These are phyloP conservation scores for Saturnispora dispora DNA, from an alignment of 805 yeast species.

Conservation along the genomic window DNA sequence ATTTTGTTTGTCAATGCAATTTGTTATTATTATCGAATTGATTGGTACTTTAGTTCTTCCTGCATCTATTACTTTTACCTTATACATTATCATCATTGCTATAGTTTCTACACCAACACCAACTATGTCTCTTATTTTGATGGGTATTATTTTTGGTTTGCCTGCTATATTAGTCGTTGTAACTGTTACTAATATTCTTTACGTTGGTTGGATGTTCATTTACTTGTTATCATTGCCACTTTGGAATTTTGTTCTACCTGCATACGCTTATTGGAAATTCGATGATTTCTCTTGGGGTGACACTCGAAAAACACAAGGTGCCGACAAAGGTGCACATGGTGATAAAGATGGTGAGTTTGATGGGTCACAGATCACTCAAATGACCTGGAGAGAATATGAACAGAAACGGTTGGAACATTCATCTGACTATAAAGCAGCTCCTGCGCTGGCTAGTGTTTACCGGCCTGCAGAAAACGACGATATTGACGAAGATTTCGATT, in stretches of 20 bases:
- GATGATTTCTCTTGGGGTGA: conserved; percentile 98
- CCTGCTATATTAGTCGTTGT: conserved; percentile 77
- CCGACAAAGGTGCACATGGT: conserved; percentile 60
- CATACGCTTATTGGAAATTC: conserved; percentile 88
- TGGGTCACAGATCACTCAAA: conserved; percentile 82
- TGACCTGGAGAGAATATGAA: conserved; percentile 92
- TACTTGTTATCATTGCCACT: conserved; percentile 79
- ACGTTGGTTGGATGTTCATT: conserved; percentile 68
- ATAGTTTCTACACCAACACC: conserved; percentile 72
- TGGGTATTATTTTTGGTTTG: conserved; percentile 73
- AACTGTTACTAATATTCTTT: conserved; percentile 66
- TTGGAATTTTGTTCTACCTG: conserved; percentile 85
- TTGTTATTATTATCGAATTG: conserved; percentile 74
- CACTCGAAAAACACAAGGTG: conserved; percentile 71
- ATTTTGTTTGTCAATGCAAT: conserved; percentile 92
- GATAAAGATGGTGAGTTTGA: conserved; percentile 78
- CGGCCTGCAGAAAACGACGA: conserved; percentile 16
- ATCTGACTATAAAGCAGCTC: conserved; percentile 4
- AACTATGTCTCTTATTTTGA: conserved; percentile 59
- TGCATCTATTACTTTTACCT: conserved; percentile 73
- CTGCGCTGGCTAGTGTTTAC: conserved; percentile 22
- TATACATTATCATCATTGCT: conserved; percentile 68
- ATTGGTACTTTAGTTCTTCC: conserved; percentile 86
- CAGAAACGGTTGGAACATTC: conserved; percentile 37
- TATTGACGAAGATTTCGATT: conserved; percentile 9